Percentiles rank a stretch among this genome's conserved stretches.
Conservation (phyloP, 805 yeast genomes). For the Brettanomyces nanus region DNA sequence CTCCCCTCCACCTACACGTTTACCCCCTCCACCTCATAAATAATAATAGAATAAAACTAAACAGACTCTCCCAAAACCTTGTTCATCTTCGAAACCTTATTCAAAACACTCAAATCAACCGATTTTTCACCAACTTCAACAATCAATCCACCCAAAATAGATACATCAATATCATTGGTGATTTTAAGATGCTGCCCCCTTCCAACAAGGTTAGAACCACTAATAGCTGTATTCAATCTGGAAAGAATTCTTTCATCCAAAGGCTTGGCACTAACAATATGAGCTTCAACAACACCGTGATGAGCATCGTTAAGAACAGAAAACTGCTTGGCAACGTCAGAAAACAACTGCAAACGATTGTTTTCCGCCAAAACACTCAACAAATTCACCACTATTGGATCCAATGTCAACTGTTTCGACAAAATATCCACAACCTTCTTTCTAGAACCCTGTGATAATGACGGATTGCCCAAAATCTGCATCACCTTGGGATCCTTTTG, state of each 20-base stretch:
- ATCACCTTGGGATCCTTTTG: constrained; percentile 55
- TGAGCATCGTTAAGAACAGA: constrained; percentile 75
- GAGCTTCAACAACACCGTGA: constrained; percentile 88
- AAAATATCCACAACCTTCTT: constrained; percentile 57
- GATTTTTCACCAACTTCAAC: constrained; percentile 97
- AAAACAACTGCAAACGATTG: constrained; percentile 77
- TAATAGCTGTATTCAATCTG: constrained; percentile 71
- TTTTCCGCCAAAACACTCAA: constrained; percentile 83
- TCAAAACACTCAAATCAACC: constrained; percentile 81
- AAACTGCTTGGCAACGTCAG: constrained; percentile 61
- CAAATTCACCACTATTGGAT: constrained; percentile 69
- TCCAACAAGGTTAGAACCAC: constrained; percentile 76
- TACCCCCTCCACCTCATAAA: too few species aligned
- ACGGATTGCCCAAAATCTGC: constrained; percentile 69
- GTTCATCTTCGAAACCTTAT: constrained; percentile 85
- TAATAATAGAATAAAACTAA: constrained; percentile 33
- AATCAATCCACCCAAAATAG: constrained; percentile 89
- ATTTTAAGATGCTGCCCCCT: constrained; percentile 78
- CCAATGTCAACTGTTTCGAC: constrained; percentile 40
- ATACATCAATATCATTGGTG: constrained; percentile 77
- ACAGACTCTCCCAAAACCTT: constrained; percentile 79
- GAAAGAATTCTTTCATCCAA: constrained; percentile 73
- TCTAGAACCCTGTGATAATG: constrained; percentile 72
- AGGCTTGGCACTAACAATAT: constrained; percentile 79
- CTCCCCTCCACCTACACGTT: background rate